These are phyloP conservation scores for Fusarium luffae DNA, from an alignment of 2,329 filamentous ascomycete genomes.

Conservation along the genomic window DNA sequence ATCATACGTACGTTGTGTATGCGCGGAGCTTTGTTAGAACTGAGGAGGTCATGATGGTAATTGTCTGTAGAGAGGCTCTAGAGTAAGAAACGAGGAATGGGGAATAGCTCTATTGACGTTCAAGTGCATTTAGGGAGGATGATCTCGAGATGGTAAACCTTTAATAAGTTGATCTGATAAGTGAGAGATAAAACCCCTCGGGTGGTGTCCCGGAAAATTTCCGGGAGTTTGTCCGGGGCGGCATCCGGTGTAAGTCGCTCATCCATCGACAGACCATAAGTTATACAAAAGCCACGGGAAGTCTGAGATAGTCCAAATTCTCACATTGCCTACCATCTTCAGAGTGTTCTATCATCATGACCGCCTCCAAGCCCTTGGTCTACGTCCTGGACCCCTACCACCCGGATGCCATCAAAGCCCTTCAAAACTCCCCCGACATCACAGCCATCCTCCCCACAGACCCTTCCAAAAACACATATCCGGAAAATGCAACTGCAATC, in stretches of 20 bases:
- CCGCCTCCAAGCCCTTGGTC: neutral
- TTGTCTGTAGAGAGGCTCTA: no score
- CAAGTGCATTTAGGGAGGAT: fast-evolving
- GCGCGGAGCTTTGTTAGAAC: neutral
- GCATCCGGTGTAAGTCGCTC: neutral
- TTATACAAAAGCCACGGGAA: neutral
- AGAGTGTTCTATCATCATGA: no score
- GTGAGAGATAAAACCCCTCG: neutral
- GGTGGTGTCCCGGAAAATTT: fast-evolving
- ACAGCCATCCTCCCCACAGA: neutral
- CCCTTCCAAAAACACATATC: neutral
- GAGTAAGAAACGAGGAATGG: no score
- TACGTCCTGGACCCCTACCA: neutral
- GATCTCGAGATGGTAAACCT: neutral
- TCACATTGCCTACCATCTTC: no score
- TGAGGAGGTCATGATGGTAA: neutral
- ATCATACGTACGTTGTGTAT: neutral
- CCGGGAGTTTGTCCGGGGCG: fast-evolving
- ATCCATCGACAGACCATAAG: fast-evolving
- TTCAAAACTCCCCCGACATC: neutral
- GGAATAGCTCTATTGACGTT: no score
- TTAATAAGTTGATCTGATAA: neutral
- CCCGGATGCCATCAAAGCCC: neutral
- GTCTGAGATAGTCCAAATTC: no score
- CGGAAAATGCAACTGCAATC: neutral